These are phyloP conservation scores for Xylaria acuta DNA, from an alignment of 495 filamentous ascomycete species.

Conservation along the genomic window DNA sequence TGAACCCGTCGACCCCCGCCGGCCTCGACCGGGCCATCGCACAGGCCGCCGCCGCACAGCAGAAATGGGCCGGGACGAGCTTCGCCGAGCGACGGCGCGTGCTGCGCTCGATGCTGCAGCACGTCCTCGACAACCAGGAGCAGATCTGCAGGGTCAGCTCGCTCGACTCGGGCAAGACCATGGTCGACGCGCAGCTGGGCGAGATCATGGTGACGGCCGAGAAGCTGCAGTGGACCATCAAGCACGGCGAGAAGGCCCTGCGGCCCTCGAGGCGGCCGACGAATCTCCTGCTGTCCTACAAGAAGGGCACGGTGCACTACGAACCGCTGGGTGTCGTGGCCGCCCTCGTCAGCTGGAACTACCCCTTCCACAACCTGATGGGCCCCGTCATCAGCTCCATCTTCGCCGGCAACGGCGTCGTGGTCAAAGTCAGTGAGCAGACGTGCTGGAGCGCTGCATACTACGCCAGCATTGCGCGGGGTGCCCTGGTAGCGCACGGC, in stretches of 20 bases:
- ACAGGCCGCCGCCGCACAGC: slow-evolving; percentile 75
- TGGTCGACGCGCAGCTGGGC: slow-evolving; percentile 89
- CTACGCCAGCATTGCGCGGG: slow-evolving; percentile 77
- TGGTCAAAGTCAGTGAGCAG: slow-evolving; percentile 92
- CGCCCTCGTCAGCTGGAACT: slow-evolving; percentile 97
- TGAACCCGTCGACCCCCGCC: slow-evolving; percentile 77
- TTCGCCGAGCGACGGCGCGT: slow-evolving; percentile 81
- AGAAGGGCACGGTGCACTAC: slow-evolving; percentile 87
- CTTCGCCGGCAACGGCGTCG: slow-evolving; percentile 89
- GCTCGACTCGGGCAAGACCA: slow-evolving; percentile 96
- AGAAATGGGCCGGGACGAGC: slow-evolving; percentile 78
- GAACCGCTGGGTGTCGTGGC: slow-evolving; percentile 93
- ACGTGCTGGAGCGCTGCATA: slow-evolving; percentile 89
- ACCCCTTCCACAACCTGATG: slow-evolving; percentile 92
- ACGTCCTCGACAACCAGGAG: slow-evolving; percentile 88
- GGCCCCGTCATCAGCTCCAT: slow-evolving; percentile 88
- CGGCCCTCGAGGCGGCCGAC: slow-evolving; percentile 71
- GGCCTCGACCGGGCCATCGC: slow-evolving; percentile 83
- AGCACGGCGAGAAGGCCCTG: slow-evolving; percentile 87
- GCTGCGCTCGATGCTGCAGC: slow-evolving; percentile 80
- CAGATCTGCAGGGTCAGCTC: slow-evolving; percentile 84
- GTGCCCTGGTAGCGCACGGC: slow-evolving; percentile 81
- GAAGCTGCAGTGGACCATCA: slow-evolving; percentile 93
- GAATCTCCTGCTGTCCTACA: slow-evolving; percentile 94
- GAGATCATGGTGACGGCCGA: slow-evolving; percentile 93